phyloP scores from a whole-genome alignment of 1,284 basidiomycete genomes.

The Neonothopanus nambi region DNA sequence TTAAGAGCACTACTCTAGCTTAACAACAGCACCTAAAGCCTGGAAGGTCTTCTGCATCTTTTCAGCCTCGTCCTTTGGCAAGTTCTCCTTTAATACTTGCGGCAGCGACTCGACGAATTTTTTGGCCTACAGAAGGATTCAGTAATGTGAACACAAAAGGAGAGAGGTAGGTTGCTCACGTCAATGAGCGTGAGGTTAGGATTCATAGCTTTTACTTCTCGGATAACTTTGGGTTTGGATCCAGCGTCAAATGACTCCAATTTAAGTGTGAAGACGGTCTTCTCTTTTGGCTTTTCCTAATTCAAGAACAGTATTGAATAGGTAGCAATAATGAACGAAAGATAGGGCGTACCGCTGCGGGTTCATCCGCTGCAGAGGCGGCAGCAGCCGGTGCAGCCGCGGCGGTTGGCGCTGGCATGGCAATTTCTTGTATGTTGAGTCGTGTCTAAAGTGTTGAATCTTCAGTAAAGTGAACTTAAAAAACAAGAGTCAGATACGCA shows the following conservation, averaged over 20 bases:
- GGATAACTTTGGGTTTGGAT: slow-evolving; percentile 96
- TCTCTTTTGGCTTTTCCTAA: slow-evolving; percentile 97
- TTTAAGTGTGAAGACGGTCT: slow-evolving; percentile 96
- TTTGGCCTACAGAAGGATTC: slow-evolving; percentile 74
- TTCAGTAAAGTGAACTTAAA: not conserved
- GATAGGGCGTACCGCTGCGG: slow-evolving; percentile 56
- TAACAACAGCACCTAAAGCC: slow-evolving; percentile 86
- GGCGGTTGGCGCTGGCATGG: slow-evolving; percentile 84
- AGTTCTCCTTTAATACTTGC: slow-evolving; percentile 92
- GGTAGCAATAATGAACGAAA: not conserved
- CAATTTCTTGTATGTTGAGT: slow-evolving; percentile 97
- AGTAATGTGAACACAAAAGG: slow-evolving; percentile 23
- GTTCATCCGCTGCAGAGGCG: slow-evolving; percentile 57
- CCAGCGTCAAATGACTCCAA: slow-evolving; percentile 90
- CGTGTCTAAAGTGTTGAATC: slow-evolving; percentile 61
- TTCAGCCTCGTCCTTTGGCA: slow-evolving; percentile 97
- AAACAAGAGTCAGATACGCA: slow-evolving; percentile 34
- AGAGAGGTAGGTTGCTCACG: slow-evolving; percentile 60
- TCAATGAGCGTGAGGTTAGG: slow-evolving; percentile 96
- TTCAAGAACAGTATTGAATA: slow-evolving; percentile 13
- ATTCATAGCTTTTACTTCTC: slow-evolving; percentile 95
- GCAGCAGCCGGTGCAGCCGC: slow-evolving; percentile 61
- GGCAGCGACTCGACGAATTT: slow-evolving; percentile 98
- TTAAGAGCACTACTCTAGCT: slow-evolving; percentile 62
- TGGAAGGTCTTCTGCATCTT: slow-evolving; percentile 93